Evolutionary conservation across 1,139 yeast species (phyloP).

Genomic region (Zygoascus meyerae): DNA sequence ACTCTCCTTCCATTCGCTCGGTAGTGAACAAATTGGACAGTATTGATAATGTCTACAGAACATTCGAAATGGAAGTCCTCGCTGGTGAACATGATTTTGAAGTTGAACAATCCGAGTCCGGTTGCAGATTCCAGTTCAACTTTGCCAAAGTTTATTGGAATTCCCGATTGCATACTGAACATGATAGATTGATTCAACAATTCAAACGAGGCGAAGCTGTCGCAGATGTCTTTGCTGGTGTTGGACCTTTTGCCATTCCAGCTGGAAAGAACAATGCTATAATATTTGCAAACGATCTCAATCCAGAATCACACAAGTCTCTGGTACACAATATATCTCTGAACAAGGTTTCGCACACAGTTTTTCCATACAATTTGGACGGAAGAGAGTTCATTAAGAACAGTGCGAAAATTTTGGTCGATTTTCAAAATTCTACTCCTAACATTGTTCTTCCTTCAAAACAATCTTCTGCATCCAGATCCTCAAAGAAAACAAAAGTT

Average conservation of each 20-base stretch:
- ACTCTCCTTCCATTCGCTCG: slow-evolving; percentile 59
- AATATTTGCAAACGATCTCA: slow-evolving; percentile 88
- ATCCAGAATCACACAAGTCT: slow-evolving; percentile 76
- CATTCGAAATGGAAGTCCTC: slow-evolving; percentile 87
- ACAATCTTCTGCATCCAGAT: background rate
- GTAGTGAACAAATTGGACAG: slow-evolving; percentile 93
- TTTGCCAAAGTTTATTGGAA: slow-evolving; percentile 97
- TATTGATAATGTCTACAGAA: slow-evolving; percentile 81
- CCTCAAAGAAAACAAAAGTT: slow-evolving; percentile 12
- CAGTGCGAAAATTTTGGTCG: slow-evolving; percentile 50
- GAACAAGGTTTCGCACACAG: slow-evolving; percentile 61
- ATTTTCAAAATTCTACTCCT: slow-evolving; percentile 23
- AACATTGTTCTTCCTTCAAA: slow-evolving; percentile 4
- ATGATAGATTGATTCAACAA: slow-evolving; percentile 62
- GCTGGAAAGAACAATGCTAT: slow-evolving; percentile 80
- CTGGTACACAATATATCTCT: slow-evolving; percentile 55
- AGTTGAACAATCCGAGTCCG: slow-evolving; percentile 86
- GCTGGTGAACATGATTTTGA: slow-evolving; percentile 69
- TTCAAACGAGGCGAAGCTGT: slow-evolving; percentile 63
- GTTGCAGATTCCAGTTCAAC: slow-evolving; percentile 80
- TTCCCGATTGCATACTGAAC: slow-evolving; percentile 90
- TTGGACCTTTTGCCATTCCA: slow-evolving; percentile 96
- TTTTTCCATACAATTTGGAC: slow-evolving; percentile 63
- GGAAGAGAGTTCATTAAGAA: slow-evolving; percentile 73
- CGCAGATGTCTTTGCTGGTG: slow-evolving; percentile 97